Evolutionary conservation across 2,329 filamentous ascomycete genomes (phyloP).

Genomic region (Aspergillus flavus): DNA sequence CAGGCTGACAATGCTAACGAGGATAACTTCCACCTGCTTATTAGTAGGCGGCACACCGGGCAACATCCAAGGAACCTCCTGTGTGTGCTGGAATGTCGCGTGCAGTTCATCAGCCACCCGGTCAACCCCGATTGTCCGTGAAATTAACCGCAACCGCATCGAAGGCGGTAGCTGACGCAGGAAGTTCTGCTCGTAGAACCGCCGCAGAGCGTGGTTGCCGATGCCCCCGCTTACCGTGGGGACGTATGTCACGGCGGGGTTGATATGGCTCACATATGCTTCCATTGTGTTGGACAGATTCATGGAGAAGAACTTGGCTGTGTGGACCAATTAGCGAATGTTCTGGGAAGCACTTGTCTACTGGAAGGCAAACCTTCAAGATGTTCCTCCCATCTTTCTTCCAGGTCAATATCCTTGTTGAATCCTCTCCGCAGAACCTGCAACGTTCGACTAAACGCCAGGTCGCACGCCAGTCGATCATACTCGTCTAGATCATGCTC

Average conservation of each 20-base stretch:
- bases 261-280: constrained; percentile 32
- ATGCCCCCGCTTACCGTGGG: constrained; percentile 47
- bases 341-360: not conserved
- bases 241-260: constrained; percentile 31
- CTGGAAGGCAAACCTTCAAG: constrained; percentile 32
- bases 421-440: constrained; percentile 64
- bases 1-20: constrained; percentile 60
- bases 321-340: not conserved
- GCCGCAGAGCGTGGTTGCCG: constrained; percentile 43
- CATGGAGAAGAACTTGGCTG: constrained; percentile 39
- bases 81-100: constrained; percentile 59
- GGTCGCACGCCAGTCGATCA: constrained; percentile 62
- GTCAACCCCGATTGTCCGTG: constrained; percentile 60
- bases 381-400: constrained; percentile 40
- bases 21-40: constrained; percentile 58
- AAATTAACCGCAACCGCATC: constrained; percentile 57
- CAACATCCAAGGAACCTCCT: constrained; percentile 61
- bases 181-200: constrained; percentile 62
- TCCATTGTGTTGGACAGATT: constrained; percentile 34
- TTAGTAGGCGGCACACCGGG: constrained; percentile 60
- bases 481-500: constrained; percentile 71
- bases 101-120: constrained; percentile 65
- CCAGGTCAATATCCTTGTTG: constrained; percentile 40
- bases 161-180: constrained; percentile 54
- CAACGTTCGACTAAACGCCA: constrained; percentile 71